phyloP scores from a whole-genome alignment of 208 protist genomes.

The Acanthamoeba quina region DNA sequence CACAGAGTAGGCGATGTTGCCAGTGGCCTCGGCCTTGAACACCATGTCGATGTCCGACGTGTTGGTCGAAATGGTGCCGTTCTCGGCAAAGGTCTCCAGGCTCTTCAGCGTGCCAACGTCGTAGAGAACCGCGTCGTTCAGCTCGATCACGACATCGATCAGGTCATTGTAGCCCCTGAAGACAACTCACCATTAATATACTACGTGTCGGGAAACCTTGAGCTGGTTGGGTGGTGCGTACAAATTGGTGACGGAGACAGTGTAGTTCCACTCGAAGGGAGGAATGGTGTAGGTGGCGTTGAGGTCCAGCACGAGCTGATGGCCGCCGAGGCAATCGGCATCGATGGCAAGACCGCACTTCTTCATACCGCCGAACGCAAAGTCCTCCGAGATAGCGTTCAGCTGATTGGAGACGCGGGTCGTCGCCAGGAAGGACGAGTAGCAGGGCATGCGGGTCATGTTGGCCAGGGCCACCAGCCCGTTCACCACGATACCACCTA shows the following conservation, averaged over 20 bases:
- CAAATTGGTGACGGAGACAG: not conserved
- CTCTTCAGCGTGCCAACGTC: not conserved
- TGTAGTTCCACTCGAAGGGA: slow-evolving; percentile 7
- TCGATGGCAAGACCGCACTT: not conserved
- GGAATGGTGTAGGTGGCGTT: slow-evolving; percentile 11
- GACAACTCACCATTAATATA: too few species aligned
- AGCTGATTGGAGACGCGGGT: not conserved
- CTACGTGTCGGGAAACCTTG: too few species aligned
- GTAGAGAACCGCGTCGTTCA: not conserved
- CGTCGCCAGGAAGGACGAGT: slow-evolving; percentile 4
- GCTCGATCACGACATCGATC: not conserved
- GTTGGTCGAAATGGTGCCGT: not conserved
- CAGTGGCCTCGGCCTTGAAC: not conserved
- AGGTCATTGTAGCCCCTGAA: slow-evolving; percentile 4
- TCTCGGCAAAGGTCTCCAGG: not conserved
- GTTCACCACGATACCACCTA: not conserved
- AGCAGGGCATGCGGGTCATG: not conserved
- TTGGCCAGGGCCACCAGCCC: not conserved
- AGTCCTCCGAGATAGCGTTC: not conserved
- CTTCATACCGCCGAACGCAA: not conserved
- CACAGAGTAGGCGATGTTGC: not conserved
- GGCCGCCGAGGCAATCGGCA: not conserved
- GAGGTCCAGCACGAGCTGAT: not conserved
- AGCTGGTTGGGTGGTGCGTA: too few species aligned
- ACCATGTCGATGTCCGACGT: not conserved